Percentiles rank a stretch among this genome's conserved stretches.
Evolutionary conservation across 2,329 filamentous ascomycete species (phyloP).

Genomic region (Neonectria sp.): DNA sequence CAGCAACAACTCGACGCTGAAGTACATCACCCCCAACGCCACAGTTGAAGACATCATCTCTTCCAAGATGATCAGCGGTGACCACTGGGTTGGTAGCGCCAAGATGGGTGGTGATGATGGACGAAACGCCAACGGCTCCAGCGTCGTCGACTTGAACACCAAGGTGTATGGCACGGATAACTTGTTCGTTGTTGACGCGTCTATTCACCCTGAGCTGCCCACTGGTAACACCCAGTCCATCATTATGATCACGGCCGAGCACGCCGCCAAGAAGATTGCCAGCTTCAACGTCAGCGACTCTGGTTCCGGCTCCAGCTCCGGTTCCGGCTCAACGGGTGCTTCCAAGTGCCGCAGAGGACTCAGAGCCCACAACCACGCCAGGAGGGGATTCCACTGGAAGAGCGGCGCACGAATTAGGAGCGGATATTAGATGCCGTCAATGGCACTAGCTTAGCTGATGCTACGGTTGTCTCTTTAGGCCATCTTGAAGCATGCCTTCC

Average conservation of each 20-base stretch:
- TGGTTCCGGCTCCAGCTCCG: constrained; percentile 4
- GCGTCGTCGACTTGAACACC: constrained; percentile 70
- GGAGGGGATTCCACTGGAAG: constrained; percentile 33
- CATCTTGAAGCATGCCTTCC: constrained; percentile 10
- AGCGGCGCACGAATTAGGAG: constrained; percentile 20
- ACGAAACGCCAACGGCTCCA: constrained; percentile 59
- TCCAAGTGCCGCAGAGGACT: background rate
- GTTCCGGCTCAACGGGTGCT: background rate
- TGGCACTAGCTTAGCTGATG: background rate
- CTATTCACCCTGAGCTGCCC: constrained; percentile 68
- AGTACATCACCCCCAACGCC: constrained; percentile 40
- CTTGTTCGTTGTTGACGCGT: constrained; percentile 73
- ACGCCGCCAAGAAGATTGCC: constrained; percentile 46
- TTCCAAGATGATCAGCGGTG: constrained; percentile 46
- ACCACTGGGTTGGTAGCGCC: constrained; percentile 48
- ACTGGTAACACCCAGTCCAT: constrained; percentile 49
- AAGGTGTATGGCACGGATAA: constrained; percentile 74
- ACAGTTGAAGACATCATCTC: constrained; percentile 39
- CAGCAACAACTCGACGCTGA: constrained; percentile 41
- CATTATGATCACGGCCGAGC: constrained; percentile 48
- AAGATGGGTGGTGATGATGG: constrained; percentile 66
- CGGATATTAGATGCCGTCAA: background rate
- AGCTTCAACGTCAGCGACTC: constrained; percentile 24
- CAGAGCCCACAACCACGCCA: background rate
- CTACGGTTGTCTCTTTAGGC: background rate